Evolutionary conservation across 169 alveolate species (phyloP), one percentile per base, ranked within the genome.

Genomic region (Hepatocystis sp.): DNA sequence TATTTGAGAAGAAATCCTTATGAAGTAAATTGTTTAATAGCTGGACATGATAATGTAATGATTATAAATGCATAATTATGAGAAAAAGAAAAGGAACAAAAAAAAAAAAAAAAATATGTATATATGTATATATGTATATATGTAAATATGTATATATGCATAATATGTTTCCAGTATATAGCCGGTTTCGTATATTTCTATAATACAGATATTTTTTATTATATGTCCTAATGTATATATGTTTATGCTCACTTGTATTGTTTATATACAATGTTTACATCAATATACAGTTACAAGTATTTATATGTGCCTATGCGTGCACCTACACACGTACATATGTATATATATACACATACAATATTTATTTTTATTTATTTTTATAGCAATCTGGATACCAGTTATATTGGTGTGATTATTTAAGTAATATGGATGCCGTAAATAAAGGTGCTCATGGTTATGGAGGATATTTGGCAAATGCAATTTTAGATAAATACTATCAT

Each of bases 371-470:
- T 21, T 17, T 15, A 7, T 8, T 25, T 60, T 60, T 15, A 8
- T 17, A 78, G 58, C 78, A 96, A 95, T 96, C 84, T 44, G 98
- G 97, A 10, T 96, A 97, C 17, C 90, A 92, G 60, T 85, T 96
- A 36, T 96, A 85, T 90, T 96, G 98, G 98, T 91, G 96, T 67
- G 98, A 96, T 84, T 95, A 96, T 65, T 78, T 96, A 76, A 97
- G 97, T 46, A 91, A 95, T 23, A 84, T 92, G 85, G 96, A 91
- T 42, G 89, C 90, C 30, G 93, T 93, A 25, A 90, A 92, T 55
- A 94, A 93, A 28, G 98, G 97, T 5, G 98, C 96, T 27, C 98
- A 96, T 67, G 98, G 98, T 0, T 96, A 95, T 65, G 98, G 97
- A 8, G 98, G 97, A 15, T 88, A 92, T 84, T 85, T 96, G 17